Percentiles rank a stretch among this genome's conserved stretches.
Evolutionary conservation across 2,329 filamentous ascomycete species (phyloP).

Genomic region (Aphanoascus verrucosus): DNA sequence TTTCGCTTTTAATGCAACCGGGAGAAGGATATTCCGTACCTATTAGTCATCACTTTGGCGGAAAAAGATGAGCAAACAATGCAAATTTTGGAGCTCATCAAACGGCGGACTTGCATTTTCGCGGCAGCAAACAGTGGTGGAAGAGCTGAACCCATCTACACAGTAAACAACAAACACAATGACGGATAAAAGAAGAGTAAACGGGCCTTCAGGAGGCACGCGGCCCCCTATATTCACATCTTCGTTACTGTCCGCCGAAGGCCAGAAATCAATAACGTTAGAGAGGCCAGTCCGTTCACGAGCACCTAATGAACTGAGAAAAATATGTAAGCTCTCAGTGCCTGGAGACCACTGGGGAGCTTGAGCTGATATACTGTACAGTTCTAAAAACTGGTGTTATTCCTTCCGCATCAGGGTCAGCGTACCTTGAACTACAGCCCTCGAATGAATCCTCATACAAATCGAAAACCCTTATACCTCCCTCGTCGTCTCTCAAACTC

Average conservation of each 20-base stretch:
- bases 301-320: conserved; percentile 61
- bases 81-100: conserved; percentile 25
- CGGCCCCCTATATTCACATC: conserved; percentile 58
- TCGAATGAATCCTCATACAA: conserved; percentile 35
- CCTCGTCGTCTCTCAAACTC: conserved; percentile 67
- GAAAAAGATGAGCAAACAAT: conserved; percentile 25
- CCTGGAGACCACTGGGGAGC: conserved; percentile 5
- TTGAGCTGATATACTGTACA: conserved; percentile 30
- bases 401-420: conserved; percentile 85
- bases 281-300: conserved; percentile 47
- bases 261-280: conserved; percentile 38
- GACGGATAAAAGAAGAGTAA: conserved; percentile 80
- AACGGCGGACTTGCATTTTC: not conserved
- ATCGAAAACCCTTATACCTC: conserved; percentile 40
- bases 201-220: conserved; percentile 72
- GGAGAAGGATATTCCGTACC: conserved; percentile 8
- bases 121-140: not conserved
- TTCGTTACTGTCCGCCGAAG: conserved; percentile 33
- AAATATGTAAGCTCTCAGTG: conserved; percentile 51
- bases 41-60: not conserved
- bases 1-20: not conserved
- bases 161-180: conserved; percentile 39
- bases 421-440: conserved; percentile 50
- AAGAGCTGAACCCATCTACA: not conserved
- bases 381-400: conserved; percentile 86